These are phyloP conservation scores for Neopestalotiopsis clavispora DNA, from an alignment of 2,329 filamentous ascomycete species.

Conservation along the genomic window DNA sequence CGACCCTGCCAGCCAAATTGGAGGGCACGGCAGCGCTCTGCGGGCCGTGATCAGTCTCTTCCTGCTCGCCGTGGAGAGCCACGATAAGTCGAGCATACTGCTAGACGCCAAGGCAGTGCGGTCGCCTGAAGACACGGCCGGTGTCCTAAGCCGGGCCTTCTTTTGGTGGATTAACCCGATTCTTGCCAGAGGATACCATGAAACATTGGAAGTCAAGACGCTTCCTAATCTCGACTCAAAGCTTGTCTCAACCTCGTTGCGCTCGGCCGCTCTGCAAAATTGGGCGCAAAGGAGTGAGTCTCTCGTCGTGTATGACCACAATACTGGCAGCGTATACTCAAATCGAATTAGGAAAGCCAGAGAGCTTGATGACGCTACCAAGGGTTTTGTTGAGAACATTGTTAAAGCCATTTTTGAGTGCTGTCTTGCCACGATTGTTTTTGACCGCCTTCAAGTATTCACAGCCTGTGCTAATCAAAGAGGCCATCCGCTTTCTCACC, in stretches of 20 bases:
- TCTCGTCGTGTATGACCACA: neutral
- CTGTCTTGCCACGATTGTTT: slow-evolving; percentile 8
- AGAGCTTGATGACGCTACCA: slow-evolving; percentile 33
- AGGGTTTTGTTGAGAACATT: slow-evolving; percentile 36
- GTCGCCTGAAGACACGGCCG: slow-evolving; percentile 34
- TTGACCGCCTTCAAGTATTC: slow-evolving; percentile 9
- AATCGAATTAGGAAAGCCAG: slow-evolving; percentile 26
- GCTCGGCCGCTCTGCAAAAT: slow-evolving; percentile 26
- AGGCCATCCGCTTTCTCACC: neutral
- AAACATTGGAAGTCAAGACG: slow-evolving; percentile 27
- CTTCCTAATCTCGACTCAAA: slow-evolving; percentile 32
- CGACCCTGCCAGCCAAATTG: slow-evolving; percentile 17
- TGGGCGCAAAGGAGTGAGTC: slow-evolving; percentile 35
- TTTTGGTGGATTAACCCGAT: slow-evolving; percentile 40
- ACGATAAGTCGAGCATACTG: slow-evolving; percentile 24
- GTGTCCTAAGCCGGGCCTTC: slow-evolving; percentile 32
- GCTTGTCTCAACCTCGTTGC: slow-evolving; percentile 28
- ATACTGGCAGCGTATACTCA: neutral
- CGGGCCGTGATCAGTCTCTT: slow-evolving; percentile 29
- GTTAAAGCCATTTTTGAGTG: slow-evolving; percentile 11
- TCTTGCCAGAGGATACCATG: slow-evolving; percentile 33
- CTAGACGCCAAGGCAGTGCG: slow-evolving; percentile 15
- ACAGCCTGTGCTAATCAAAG: slow-evolving; percentile 1
- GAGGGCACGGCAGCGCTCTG: neutral
- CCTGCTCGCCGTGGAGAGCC: slow-evolving; percentile 27